Conservation (phyloP, 805 yeast species). For the Huiozyma sinensis region DNA sequence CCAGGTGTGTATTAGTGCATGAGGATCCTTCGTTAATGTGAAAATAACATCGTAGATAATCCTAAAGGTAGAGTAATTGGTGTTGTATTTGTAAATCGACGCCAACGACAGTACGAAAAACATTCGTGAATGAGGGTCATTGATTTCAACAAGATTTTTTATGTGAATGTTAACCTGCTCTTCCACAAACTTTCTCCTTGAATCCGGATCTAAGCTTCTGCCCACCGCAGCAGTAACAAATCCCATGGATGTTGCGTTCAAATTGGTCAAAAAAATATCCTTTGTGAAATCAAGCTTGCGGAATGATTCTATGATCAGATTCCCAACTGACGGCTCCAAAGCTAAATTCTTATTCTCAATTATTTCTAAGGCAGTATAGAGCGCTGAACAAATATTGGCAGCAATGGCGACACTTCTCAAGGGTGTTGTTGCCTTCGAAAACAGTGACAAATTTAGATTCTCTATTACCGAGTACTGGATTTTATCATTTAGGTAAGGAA, state of each 20-base stretch:
- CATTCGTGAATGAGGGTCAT: conserved; percentile 55
- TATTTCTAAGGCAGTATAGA: conserved; percentile 39
- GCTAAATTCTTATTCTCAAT: conserved; percentile 14
- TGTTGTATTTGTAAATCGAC: conserved; percentile 33
- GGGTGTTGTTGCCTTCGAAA: conserved; percentile 30
- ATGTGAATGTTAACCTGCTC: conserved; percentile 44
- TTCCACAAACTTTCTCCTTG: conserved; percentile 12
- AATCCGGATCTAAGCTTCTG: conserved; percentile 6
- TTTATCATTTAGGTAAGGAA: conserved; percentile 61
- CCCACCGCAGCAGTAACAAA: conserved; percentile 31
- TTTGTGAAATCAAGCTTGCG: conserved; percentile 32
- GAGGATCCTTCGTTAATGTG: conserved; percentile 65
- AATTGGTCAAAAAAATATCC: conserved; percentile 32
- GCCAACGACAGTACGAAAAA: conserved; percentile 43
- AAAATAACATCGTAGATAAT: conserved; percentile 45
- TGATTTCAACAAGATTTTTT: conserved; percentile 53
- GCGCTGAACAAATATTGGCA: conserved; percentile 52
- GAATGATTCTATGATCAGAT: conserved; percentile 41
- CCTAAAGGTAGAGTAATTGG: conserved; percentile 30
- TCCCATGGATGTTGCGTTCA: conserved; percentile 53
- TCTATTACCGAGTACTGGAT: conserved; percentile 86
- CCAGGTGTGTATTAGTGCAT: conserved; percentile 73
- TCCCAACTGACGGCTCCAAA: conserved; percentile 32
- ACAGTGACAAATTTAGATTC: conserved; percentile 49
- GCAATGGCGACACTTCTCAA: conserved; percentile 39